Evolutionary conservation across 192 early-diverging fungal genomes (phyloP), one percentile per base, ranked within the genome.

Genomic region (Mortierella alpina): DNA sequence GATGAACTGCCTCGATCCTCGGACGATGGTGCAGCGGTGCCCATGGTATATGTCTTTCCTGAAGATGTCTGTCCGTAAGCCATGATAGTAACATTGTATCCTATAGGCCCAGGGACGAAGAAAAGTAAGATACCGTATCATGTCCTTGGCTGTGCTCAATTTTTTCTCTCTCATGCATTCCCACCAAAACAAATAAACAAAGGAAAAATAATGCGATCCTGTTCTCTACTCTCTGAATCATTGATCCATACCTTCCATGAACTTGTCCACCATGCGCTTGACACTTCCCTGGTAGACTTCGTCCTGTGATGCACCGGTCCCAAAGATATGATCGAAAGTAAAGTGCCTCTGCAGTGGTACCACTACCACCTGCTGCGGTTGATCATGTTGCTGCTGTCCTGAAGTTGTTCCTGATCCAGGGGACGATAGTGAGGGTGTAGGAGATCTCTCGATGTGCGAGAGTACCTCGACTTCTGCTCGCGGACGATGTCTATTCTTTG

Each of bases 41-140:
- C 95, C 97, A 99, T 99, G 9, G 95, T 99, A 75, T 92, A 93
- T 13, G 97, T 98, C 83, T 99, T 99, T 59, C 97, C 97, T 6
- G 92, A 93, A 13, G 95, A 96, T 12, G 96, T 97, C 86, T 98
- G 95, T 12, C 95, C 93, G 87, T 94, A 93, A 49, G 97, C 97
- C 59, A 99, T 86, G 48, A 99, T 92, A 1, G 97, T 98, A 31
- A 93, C 94, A 84, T 98, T 99, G 75, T 95, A 96, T 18, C 97
- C 97, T 86, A 49, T 22, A 52, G 8, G 46, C 7, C 14, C 8
- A 54, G 31, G 54, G 56, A 17, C 13, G 59, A 22, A 59, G 41
- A 65, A 65, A 56, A 1, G 39, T 40, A 40, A 7, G 57, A 40
- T 59, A 59, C 31, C 31, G 31, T 31, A 31, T 31, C 31, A 31